These are phyloP conservation scores for Talaromyces adpressus DNA, from an alignment of 495 filamentous ascomycete species.

Conservation along the genomic window DNA sequence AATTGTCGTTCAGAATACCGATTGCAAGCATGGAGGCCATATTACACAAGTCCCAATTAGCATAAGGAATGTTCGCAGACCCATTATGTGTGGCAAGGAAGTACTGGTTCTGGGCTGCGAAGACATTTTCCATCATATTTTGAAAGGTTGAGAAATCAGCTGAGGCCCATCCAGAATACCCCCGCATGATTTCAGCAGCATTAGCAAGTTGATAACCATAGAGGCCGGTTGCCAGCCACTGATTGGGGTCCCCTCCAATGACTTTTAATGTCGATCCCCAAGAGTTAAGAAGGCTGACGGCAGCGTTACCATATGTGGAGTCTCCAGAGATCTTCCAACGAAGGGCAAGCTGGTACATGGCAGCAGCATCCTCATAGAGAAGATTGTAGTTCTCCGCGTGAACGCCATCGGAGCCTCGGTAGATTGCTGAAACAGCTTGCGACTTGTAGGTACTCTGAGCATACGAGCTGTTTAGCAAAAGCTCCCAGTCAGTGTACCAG, in stretches of 20 bases:
- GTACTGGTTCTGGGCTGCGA: slow-evolving; percentile 20
- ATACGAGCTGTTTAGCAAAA: slow-evolving; percentile 20
- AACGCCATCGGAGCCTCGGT: slow-evolving; percentile 20
- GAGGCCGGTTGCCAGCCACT: slow-evolving; percentile 33
- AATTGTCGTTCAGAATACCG: slow-evolving; percentile 33
- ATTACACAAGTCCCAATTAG: slow-evolving; percentile 43
- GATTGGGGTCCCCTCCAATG: slow-evolving; percentile 28
- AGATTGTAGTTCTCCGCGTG: slow-evolving; percentile 27
- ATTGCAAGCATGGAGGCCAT: slow-evolving; percentile 30
- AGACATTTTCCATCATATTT: slow-evolving; percentile 25
- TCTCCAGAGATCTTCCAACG: slow-evolving; percentile 32
- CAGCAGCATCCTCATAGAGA: slow-evolving; percentile 33
- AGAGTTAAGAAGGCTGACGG: slow-evolving; percentile 27
- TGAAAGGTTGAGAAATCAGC: slow-evolving; percentile 14
- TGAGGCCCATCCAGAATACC: slow-evolving; percentile 24
- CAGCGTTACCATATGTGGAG: slow-evolving; percentile 25
- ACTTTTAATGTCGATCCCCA: slow-evolving; percentile 29
- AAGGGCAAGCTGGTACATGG: slow-evolving; percentile 30
- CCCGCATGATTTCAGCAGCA: slow-evolving; percentile 34
- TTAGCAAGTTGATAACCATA: slow-evolving; percentile 43
- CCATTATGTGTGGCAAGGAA: slow-evolving; percentile 23
- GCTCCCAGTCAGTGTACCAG: slow-evolving; percentile 28
- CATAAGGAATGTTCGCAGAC: slow-evolving; percentile 28
- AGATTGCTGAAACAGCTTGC: slow-evolving; percentile 17
- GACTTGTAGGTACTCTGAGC: slow-evolving; percentile 19